A percentile compares a stretch with the other conserved stretches of the same genome.
Conservation (phyloP, 306 rosid genomes). For the Dryas drummondii region DNA sequence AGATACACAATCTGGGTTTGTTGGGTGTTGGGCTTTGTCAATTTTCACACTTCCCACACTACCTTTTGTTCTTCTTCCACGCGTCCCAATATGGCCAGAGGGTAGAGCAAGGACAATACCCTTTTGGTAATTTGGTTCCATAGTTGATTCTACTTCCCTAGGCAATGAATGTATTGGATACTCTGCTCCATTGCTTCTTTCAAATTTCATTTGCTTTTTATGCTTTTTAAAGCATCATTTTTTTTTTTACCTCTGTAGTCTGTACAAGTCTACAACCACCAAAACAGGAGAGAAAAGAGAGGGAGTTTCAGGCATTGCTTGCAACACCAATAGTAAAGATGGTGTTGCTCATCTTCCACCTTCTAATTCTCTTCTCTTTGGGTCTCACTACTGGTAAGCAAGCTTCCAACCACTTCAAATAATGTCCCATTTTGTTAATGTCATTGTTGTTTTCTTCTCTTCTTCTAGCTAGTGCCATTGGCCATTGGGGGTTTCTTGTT, state of each 20-base stretch:
- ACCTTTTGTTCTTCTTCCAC: constrained; percentile 6
- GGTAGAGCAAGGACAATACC: too few relatives aligned
- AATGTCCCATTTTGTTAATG: neutral
- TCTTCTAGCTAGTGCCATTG: too few relatives aligned
- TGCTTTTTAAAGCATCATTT: neutral
- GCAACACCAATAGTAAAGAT: constrained; percentile 34
- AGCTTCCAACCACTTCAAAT: constrained; percentile 9
- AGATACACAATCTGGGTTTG: too few relatives aligned
- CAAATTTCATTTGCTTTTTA: neutral
- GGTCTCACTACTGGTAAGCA: constrained; percentile 47
- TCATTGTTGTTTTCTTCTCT: constrained; percentile 6
- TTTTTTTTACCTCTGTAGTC: neutral
- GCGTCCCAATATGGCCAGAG: constrained; percentile 1
- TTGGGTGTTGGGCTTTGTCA: constrained; percentile 12
- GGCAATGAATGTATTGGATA: neutral
- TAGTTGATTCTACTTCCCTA: neutral
- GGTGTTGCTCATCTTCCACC: constrained; percentile 32
- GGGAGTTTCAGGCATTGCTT: neutral
- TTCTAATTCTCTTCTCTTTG: constrained; percentile 35
- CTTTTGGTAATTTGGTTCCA: neutral
- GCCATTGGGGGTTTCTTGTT: neutral
- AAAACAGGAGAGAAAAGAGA: neutral
- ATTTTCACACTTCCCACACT: constrained; percentile 14
- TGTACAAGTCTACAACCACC: too few relatives aligned
- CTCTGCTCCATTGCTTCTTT: constrained; percentile 9